Evolutionary conservation across 2,329 filamentous ascomycete species (phyloP).

Genomic region (Colletotrichum camelliae): DNA sequence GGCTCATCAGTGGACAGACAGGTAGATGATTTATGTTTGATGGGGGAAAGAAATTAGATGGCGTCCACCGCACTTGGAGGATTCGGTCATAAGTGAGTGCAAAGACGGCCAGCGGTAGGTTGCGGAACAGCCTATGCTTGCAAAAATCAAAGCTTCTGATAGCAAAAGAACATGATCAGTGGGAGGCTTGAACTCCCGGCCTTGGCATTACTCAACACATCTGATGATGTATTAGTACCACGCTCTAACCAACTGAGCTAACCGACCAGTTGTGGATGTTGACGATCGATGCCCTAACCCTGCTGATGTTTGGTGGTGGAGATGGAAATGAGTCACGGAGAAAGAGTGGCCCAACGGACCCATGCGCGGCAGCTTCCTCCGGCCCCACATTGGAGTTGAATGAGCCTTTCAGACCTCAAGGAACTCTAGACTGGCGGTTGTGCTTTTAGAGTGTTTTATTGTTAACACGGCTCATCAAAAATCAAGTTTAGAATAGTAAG

Average conservation of each 20-base stretch:
- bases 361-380: neutral
- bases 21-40: neutral
- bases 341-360: neutral
- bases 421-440: neutral
- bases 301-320: neutral
- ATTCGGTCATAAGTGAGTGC: neutral
- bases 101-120: neutral
- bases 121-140: neutral
- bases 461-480: neutral
- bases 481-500: neutral
- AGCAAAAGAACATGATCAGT: slow-evolving; percentile 12
- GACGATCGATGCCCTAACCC: rapidly evolving
- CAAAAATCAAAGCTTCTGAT: neutral
- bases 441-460: neutral
- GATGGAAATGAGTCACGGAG: slow-evolving; percentile 1
- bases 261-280: slow-evolving; percentile 1
- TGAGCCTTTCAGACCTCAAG: neutral
- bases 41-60: neutral
- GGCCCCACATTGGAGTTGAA: neutral
- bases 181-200: slow-evolving; percentile 22
- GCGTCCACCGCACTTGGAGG: neutral
- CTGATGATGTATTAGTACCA: slow-evolving; percentile 20
- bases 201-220: slow-evolving; percentile 19
- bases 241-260: slow-evolving; percentile 23
- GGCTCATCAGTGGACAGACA: neutral